Base-by-base conservation (phyloP, 2,329 filamentous ascomycete species). In the Penicillium sp. region DNA sequence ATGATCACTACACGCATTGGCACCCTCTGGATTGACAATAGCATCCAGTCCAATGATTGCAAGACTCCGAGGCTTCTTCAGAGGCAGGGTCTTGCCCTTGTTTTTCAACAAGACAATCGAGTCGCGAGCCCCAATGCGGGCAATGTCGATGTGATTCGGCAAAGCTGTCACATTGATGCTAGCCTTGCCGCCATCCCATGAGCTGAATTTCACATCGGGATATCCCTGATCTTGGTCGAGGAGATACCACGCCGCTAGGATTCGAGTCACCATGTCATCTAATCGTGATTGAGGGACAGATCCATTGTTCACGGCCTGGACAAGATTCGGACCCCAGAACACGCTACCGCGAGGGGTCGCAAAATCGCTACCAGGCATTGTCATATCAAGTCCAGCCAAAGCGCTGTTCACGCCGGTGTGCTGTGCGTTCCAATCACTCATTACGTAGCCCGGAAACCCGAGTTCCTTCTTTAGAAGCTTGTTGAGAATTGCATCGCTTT, bases 401-500 rank as follows among this genome's bases (percentile, higher is more conserved):
- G 89, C 87, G 34, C 81, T 83, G 24, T 84, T 77, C 5, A 83
- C 85, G 58, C 88, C 88, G 3, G 84, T 78, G 64, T 92, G 88
- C 64, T 91, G 88, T 4, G 88, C 90, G 60, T 83, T 78, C 88
- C 89, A 94, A 70, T 95, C 90, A n/a, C 82, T 85, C 83, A 90
- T 85, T 53, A 93, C 81, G 64, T 90, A 90, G 0, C 89, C 89
- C 61, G 91, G 88, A 75, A 93, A 93, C 40, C 88, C 89, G 1
- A 93, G 79, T 72, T 94, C 89, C 27, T 83, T 82, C 76, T 94
- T 94, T 62, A 94, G 78, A 2, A 94, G 74, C 42, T 86, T 84
- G 67, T 94, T 94, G 61, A 91, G 75, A 9, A 88, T 73, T 65
- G 88, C 86, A 29, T 86, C 88, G 76, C 94, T 94, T 66, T 93